phyloP scores from a whole-genome alignment of 805 yeast genomes.

The Sugiyamaella mastotermitis region DNA sequence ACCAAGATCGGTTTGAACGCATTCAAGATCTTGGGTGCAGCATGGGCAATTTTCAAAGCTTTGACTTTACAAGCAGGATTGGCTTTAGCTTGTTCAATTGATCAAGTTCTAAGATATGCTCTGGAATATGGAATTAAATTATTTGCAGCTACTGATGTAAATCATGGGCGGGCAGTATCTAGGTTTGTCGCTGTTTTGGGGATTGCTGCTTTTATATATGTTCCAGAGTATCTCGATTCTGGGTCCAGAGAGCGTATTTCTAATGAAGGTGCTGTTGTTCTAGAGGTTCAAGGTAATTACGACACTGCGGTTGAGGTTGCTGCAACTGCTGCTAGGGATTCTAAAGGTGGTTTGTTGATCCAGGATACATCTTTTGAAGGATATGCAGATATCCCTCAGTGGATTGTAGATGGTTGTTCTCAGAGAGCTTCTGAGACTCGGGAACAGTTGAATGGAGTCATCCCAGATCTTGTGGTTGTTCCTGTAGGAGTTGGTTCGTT shows the following conservation, averaged over 20 bases:
- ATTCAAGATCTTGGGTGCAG: background rate
- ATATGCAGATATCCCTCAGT: background rate
- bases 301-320: background rate
- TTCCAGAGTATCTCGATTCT: background rate
- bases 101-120: background rate
- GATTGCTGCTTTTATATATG: background rate
- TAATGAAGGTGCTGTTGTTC: background rate
- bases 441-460: too few relatives aligned
- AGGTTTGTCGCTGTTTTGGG: background rate
- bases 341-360: background rate
- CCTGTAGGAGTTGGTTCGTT: too few relatives aligned
- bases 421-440: too few relatives aligned
- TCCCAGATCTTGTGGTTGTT: too few relatives aligned
- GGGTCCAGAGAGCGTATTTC: background rate
- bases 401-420: constrained; percentile 1
- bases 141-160: constrained; percentile 2
- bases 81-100: background rate
- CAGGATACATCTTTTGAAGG: constrained; percentile 1
- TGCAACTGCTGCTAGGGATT: background rate
- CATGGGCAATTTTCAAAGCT: constrained; percentile 1
- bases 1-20: constrained; percentile 1
- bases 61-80: background rate
- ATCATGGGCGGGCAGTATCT: constrained; percentile 2
- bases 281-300: background rate
- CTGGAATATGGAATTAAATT: background rate